phyloP scores from a whole-genome alignment of 192 early-diverging fungal species.

The Backusella tarrabulga region DNA sequence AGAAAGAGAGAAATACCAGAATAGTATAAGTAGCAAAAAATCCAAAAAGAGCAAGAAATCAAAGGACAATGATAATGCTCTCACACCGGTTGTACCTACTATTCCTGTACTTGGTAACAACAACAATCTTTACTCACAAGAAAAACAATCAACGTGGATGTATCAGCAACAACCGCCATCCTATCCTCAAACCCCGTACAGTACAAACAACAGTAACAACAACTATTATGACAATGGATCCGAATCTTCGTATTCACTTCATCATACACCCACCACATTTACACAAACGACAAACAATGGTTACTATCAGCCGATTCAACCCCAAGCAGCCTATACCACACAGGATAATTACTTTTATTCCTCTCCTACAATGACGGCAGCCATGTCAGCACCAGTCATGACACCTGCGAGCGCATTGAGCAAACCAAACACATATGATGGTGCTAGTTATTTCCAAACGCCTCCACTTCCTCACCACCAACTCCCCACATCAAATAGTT shows the following conservation, averaged over 20 bases:
- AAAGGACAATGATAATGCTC: background rate
- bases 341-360: background rate
- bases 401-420: background rate
- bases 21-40: conserved; percentile 5
- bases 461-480: background rate
- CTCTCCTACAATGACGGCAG: background rate
- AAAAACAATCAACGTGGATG: background rate
- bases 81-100: background rate
- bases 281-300: background rate
- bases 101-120: conserved; percentile 8
- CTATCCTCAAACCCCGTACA: background rate
- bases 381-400: background rate
- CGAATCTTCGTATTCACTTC: background rate
- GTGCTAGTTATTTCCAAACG: background rate
- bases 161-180: background rate
- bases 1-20: conserved; percentile 8
- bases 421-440: conserved; percentile 11
- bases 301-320: background rate
- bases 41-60: background rate
- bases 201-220: background rate
- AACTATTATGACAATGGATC: background rate
- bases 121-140: background rate
- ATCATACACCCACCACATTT: background rate
- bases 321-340: background rate
- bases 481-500: background rate